Percentiles rank a stretch among this genome's conserved stretches.
Conservation (phyloP, 305 asterid genomes). For the Solanum hybrid region DNA sequence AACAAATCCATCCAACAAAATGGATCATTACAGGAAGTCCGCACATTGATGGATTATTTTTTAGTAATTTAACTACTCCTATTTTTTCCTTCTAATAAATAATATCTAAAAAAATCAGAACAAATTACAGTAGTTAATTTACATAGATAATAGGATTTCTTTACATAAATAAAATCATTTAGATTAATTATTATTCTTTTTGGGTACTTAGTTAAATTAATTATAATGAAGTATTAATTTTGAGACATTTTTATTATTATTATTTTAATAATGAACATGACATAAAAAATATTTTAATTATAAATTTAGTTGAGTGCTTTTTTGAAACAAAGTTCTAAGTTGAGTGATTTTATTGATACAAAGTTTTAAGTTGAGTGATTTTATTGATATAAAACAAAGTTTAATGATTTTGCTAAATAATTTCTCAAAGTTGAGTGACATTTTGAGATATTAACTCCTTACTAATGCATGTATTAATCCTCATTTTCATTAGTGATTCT, state of each 20-base stretch:
- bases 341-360: too few species aligned
- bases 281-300: too few species aligned
- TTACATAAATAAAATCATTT: too few species aligned
- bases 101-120: not conserved
- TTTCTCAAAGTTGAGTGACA: too few species aligned
- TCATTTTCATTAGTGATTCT: not conserved
- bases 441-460: not conserved
- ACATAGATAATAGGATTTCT: not conserved
- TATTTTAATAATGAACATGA: too few species aligned
- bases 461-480: not conserved
- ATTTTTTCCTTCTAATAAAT: not conserved
- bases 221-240: not conserved
- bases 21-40: not conserved
- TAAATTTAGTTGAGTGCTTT: too few species aligned
- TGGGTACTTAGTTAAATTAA: not conserved
- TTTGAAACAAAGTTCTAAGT: too few species aligned
- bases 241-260: not conserved
- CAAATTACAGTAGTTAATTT: not conserved
- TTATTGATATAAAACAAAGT: too few species aligned
- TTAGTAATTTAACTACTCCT: not conserved
- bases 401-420: too few species aligned
- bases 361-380: too few species aligned
- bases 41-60: not conserved
- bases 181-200: not conserved
- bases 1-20: not conserved